Percentiles rank a stretch among this genome's conserved stretches.
Conservation (phyloP, 805 yeast genomes). For the Geotrichum ghanense region DNA sequence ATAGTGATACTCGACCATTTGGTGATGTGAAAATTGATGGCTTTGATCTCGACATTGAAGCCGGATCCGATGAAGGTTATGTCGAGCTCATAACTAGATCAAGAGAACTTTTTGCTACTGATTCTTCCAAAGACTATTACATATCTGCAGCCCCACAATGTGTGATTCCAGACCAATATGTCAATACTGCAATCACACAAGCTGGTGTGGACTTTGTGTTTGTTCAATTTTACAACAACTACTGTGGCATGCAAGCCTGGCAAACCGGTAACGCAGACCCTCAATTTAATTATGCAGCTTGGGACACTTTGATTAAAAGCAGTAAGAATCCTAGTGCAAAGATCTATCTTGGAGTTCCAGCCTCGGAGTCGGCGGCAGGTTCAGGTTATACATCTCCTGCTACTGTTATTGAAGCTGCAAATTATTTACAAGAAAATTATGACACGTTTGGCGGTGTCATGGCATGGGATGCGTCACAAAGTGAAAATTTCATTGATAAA, state of each 20-base stretch:
- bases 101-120: constrained; percentile 16
- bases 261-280: constrained; percentile 10
- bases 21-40: constrained; percentile 53
- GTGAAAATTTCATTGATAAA: constrained; percentile 32
- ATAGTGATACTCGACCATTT: constrained; percentile 29
- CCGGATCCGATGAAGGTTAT: constrained; percentile 37
- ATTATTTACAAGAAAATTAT: constrained; percentile 16
- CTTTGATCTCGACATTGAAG: constrained; percentile 54
- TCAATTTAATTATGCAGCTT: constrained; percentile 34
- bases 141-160: constrained; percentile 63
- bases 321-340: constrained; percentile 44
- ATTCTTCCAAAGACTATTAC: constrained; percentile 32
- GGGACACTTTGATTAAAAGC: constrained; percentile 39
- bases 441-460: constrained; percentile 50
- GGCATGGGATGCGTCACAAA: constrained; percentile 73
- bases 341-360: constrained; percentile 54
- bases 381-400: constrained; percentile 44
- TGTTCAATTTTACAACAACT: constrained; percentile 57
- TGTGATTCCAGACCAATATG: constrained; percentile 44
- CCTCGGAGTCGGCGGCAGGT: constrained; percentile 38
- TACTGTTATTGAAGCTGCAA: constrained; percentile 17
- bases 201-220: constrained; percentile 48
- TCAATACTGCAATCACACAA: constrained; percentile 30
- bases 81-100: constrained; percentile 33
- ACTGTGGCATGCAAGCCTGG: constrained; percentile 27